phyloP scores from a whole-genome alignment of 1,139 yeast species.

The Candida pseudocylindracea region DNA sequence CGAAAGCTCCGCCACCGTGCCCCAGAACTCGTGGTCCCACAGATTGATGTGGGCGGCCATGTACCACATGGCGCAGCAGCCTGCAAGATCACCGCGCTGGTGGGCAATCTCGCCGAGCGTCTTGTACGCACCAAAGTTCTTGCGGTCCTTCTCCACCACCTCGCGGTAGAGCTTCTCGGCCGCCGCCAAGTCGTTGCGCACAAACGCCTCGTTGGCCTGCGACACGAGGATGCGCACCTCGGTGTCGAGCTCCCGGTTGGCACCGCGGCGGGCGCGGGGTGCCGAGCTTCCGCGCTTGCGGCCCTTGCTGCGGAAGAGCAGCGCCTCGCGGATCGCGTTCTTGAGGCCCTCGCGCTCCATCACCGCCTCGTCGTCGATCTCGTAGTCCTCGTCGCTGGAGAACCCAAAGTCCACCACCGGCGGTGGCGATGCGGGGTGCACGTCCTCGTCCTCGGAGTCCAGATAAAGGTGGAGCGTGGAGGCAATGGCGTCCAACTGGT shows the following conservation, averaged over 20 bases:
- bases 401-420: too few species aligned
- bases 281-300: too few species aligned
- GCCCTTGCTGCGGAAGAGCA: too few species aligned
- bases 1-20: conserved; percentile 58
- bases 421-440: too few species aligned
- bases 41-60: conserved; percentile 70
- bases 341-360: too few species aligned
- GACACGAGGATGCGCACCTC: conserved; percentile 46
- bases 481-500: too few species aligned
- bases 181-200: conserved; percentile 32
- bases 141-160: conserved; percentile 57
- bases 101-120: conserved; percentile 71
- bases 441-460: too few species aligned
- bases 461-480: too few species aligned
- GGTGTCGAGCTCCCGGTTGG: conserved; percentile 34
- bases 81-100: conserved; percentile 38
- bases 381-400: too few species aligned
- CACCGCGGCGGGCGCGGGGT: conserved; percentile 4
- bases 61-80: conserved; percentile 66
- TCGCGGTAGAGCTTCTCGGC: conserved; percentile 52
- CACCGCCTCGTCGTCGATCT: too few species aligned
- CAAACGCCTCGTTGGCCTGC: conserved; percentile 65
- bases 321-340: too few species aligned
- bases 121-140: conserved; percentile 65
- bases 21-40: conserved; percentile 68